phyloP scores from a whole-genome alignment of 495 filamentous ascomycete species.

The Hyaloscypha hepaticicola region DNA sequence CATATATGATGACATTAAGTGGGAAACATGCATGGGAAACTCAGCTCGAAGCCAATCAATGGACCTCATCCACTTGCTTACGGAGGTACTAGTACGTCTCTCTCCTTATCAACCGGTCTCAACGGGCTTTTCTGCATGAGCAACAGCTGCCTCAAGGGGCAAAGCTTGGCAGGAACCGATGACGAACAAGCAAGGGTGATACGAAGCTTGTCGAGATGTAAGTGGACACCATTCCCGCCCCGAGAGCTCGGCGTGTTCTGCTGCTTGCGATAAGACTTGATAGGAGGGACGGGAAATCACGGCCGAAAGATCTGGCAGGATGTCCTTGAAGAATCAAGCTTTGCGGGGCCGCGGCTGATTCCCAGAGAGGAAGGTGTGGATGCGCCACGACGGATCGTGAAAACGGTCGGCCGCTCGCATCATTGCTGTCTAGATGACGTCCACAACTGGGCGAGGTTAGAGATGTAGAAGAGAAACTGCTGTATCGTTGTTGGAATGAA shows the following conservation, averaged over 20 bases:
- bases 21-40: slow-evolving; percentile 1
- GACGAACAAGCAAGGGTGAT: neutral
- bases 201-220: neutral
- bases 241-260: too few relatives aligned
- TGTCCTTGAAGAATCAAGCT: neutral
- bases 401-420: too few relatives aligned
- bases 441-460: too few relatives aligned
- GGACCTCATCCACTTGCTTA: neutral
- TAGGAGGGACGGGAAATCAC: too few relatives aligned
- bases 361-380: slow-evolving; percentile 1
- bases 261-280: too few relatives aligned
- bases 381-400: too few relatives aligned
- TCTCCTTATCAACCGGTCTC: neutral
- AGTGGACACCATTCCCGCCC: neutral
- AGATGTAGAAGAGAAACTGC: too few relatives aligned
- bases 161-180: neutral
- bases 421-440: too few relatives aligned
- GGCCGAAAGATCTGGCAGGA: too few relatives aligned
- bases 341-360: neutral
- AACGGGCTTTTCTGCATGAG: neutral
- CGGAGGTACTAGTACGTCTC: too few relatives aligned
- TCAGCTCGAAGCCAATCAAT: neutral
- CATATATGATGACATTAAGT: neutral
- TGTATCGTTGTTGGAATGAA: too few relatives aligned
- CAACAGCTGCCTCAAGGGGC: neutral